These are phyloP conservation scores for Pichia sp. DNA, from an alignment of 1,139 yeast genomes.

Conservation along the genomic window DNA sequence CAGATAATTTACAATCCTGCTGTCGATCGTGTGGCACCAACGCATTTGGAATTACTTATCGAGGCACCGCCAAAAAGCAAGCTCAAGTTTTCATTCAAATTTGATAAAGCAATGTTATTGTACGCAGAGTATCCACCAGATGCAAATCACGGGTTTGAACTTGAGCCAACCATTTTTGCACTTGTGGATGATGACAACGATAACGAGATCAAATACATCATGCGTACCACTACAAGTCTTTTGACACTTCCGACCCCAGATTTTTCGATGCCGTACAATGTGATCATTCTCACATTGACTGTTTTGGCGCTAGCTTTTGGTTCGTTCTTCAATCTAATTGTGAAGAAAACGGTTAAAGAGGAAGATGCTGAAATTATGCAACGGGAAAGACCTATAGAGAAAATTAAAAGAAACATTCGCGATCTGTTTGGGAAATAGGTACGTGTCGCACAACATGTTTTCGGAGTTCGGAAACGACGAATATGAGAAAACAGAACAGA, in stretches of 20 bases:
- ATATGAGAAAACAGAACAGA: background rate
- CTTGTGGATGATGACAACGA: slow-evolving; percentile 35
- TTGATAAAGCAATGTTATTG: slow-evolving; percentile 80
- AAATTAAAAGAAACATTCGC: slow-evolving; percentile 13
- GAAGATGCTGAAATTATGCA: slow-evolving; percentile 55
- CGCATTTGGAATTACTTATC: slow-evolving; percentile 71
- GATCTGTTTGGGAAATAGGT: background rate
- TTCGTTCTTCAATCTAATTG: slow-evolving; percentile 70
- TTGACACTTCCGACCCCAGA: slow-evolving; percentile 94
- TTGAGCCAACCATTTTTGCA: slow-evolving; percentile 81
- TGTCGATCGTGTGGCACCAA: slow-evolving; percentile 72
- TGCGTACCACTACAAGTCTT: slow-evolving; percentile 80
- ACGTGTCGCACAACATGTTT: background rate
- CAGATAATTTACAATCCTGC: slow-evolving; percentile 71
- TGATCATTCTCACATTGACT: slow-evolving; percentile 88
- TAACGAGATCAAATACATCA: slow-evolving; percentile 43
- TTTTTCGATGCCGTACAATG: slow-evolving; percentile 98
- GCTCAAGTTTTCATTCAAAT: slow-evolving; percentile 65
- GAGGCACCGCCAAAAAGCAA: slow-evolving; percentile 61
- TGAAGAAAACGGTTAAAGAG: slow-evolving; percentile 72
- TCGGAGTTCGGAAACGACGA: background rate
- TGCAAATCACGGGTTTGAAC: slow-evolving; percentile 96
- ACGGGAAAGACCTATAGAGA: slow-evolving; percentile 13
- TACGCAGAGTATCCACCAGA: slow-evolving; percentile 97
- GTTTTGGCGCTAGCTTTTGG: slow-evolving; percentile 93